Conservation (phyloP, 78 protist species). For the Guillardia theta region DNA sequence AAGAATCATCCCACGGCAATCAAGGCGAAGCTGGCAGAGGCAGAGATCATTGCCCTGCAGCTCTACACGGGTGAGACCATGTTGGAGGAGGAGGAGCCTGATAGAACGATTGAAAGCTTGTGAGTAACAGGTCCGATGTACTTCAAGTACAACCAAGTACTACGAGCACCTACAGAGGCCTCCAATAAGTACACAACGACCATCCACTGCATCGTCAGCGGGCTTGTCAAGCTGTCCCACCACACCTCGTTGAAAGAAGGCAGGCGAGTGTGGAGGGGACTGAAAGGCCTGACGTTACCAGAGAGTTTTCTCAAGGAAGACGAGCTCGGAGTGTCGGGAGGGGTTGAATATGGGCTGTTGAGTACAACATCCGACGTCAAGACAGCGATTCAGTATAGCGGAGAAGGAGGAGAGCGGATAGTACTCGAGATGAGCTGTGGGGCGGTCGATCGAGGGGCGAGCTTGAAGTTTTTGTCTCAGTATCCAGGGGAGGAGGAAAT, state of each 20-base stretch:
- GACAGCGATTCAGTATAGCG: not conserved
- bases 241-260: not conserved
- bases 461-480: not conserved
- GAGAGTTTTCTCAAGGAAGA: not conserved
- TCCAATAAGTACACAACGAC: constrained; percentile 15
- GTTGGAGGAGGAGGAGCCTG: too few relatives aligned
- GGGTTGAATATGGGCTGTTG: not conserved
- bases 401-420: not conserved
- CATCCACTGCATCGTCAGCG: not conserved
- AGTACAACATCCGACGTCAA: not conserved
- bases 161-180: not conserved
- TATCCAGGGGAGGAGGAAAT: constrained; percentile 27
- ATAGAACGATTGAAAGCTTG: too few relatives aligned
- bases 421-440: not conserved
- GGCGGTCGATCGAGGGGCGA: constrained; percentile 32
- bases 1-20: too few relatives aligned
- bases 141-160: not conserved
- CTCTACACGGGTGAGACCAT: too few relatives aligned
- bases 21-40: not conserved
- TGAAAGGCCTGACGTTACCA: not conserved
- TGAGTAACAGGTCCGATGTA: constrained; percentile 32
- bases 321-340: not conserved
- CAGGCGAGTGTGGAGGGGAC: not conserved
- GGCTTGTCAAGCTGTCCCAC: not conserved
- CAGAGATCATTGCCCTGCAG: not conserved